A percentile compares a stretch with the other conserved stretches of the same genome.
These are phyloP conservation scores for Candida buenavistaensis DNA, from an alignment of 1,139 yeast genomes.

Conservation along the genomic window DNA sequence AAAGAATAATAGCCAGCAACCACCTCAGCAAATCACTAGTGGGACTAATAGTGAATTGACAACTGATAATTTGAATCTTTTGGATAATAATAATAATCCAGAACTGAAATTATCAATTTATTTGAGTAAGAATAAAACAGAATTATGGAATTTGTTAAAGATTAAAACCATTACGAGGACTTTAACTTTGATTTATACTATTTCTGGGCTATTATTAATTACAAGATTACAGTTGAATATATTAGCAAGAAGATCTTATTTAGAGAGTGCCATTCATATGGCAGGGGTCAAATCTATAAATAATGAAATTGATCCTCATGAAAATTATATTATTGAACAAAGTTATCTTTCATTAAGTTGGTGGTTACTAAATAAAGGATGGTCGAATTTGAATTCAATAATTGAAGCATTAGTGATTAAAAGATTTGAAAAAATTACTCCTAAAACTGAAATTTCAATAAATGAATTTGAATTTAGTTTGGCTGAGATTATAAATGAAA, in stretches of 20 bases:
- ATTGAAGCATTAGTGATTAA: constrained; percentile 59
- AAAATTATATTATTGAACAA: constrained; percentile 65
- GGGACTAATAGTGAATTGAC: constrained; percentile 35
- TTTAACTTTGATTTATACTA: constrained; percentile 67
- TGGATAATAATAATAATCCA: constrained; percentile 26
- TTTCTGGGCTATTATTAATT: constrained; percentile 68
- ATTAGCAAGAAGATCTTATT: constrained; percentile 80
- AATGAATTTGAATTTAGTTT: constrained; percentile 50
- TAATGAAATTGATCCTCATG: constrained; percentile 22
- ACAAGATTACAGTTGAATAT: constrained; percentile 86
- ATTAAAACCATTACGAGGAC: constrained; percentile 73
- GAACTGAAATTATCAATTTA: constrained; percentile 32
- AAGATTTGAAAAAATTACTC: constrained; percentile 65
- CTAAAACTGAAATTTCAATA: constrained; percentile 67
- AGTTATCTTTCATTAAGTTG: constrained; percentile 85
- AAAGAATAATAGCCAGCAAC: constrained; percentile 28
- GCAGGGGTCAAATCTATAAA: constrained; percentile 43
- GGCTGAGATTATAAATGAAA: constrained; percentile 26
- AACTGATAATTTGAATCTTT: constrained; percentile 40
- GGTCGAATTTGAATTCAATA: constrained; percentile 56
- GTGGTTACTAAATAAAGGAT: constrained; percentile 93
- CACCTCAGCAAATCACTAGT: constrained; percentile 19
- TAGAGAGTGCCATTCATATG: constrained; percentile 72
- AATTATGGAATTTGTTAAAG: constrained; percentile 85
- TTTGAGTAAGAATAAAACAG: constrained; percentile 58